Base-by-base conservation (phyloP, 176 grass and related monocot species). In the Oryza punctata region DNA sequence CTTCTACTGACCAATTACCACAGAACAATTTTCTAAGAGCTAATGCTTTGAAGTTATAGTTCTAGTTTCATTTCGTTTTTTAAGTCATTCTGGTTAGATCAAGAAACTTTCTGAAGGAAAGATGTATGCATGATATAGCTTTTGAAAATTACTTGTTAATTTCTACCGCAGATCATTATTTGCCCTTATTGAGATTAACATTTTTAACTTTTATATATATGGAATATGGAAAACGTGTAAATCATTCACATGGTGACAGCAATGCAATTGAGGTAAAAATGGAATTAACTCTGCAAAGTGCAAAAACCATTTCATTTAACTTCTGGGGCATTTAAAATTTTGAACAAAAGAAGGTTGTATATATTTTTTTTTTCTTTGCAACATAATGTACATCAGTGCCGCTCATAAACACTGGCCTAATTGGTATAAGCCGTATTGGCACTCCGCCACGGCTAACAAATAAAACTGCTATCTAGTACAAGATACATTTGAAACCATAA, bases 331-430 rank as follows among this genome's bases (percentile, higher is more conserved):
- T 84, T 40, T 63, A 47, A 57, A 21, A 19, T 24, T 82, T 76
- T 85, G 43, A 25, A 87, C 68, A 85, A 82, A 66, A 82, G 4
- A 67, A 92, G 13, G 10, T 9, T 50, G 77, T 87, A 77, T 89
- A 81, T 73, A 76, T 15, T 14, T n/a, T 5, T 47, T 47, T 47
- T 57, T 21, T 73, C 87, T 43, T 87, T 78, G 74, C 52, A 32
- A 13, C 91, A 70, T 86, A 81, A 91, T 94, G 78, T 91, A 89
- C 77, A 93, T 78, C 46, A 67, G n/a, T 84, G 54, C 27, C 6
- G 4, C 70, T 69, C 32, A 67, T 85, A 82, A 50, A 76, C 61
- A 67, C 25, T 75, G 71, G 18, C 38, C 75, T 70, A 76, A 59
- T 64, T 76, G 23, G 50, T 84, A 72, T 70, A 67, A 57, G 52